These are phyloP conservation scores for Rhodotorula sp. DNA, from an alignment of 1,284 basidiomycete genomes.

Conservation along the genomic window DNA sequence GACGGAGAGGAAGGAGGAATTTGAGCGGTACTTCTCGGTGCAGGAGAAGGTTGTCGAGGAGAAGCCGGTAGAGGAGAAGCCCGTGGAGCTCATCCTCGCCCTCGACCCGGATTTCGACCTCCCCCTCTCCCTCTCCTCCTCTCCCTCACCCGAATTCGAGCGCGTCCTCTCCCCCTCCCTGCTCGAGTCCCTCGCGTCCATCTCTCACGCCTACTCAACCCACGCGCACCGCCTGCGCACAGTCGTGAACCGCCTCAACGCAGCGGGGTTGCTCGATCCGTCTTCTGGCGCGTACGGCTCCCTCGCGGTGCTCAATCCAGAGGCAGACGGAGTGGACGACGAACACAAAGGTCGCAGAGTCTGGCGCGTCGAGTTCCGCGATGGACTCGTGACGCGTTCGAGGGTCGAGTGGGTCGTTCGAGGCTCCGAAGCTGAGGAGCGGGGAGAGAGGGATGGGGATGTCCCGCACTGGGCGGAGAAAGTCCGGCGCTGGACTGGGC, in stretches of 20 bases:
- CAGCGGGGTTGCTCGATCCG: conserved; percentile 31
- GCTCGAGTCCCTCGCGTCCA: conserved; percentile 11
- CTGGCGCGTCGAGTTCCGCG: conserved; percentile 12
- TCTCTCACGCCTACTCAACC: conserved; percentile 21
- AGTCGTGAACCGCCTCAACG: conserved; percentile 26
- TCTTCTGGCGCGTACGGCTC: neutral
- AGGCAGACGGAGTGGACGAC: neutral
- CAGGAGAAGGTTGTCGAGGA: neutral
- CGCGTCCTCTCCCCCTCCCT: conserved; percentile 23
- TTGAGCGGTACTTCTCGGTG: conserved; percentile 26
- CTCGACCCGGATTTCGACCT: conserved; percentile 31
- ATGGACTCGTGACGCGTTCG: conserved; percentile 11
- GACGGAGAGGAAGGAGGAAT: conserved; percentile 19
- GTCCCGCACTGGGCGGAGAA: conserved; percentile 3
- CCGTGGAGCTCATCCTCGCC: conserved; percentile 31
- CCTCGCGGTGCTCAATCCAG: neutral
- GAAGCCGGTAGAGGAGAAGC: neutral
- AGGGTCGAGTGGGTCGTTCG: conserved; percentile 7
- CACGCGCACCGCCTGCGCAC: conserved; percentile 27
- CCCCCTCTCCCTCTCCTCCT: conserved; percentile 1
- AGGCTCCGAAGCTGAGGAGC: neutral
- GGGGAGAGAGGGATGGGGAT: neutral
- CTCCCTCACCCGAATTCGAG: neutral
- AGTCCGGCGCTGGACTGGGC: conserved; percentile 10
- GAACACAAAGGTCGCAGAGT: conserved; percentile 2